Conservation (phyloP, 495 filamentous ascomycete species). For the Letharia columbiana region DNA sequence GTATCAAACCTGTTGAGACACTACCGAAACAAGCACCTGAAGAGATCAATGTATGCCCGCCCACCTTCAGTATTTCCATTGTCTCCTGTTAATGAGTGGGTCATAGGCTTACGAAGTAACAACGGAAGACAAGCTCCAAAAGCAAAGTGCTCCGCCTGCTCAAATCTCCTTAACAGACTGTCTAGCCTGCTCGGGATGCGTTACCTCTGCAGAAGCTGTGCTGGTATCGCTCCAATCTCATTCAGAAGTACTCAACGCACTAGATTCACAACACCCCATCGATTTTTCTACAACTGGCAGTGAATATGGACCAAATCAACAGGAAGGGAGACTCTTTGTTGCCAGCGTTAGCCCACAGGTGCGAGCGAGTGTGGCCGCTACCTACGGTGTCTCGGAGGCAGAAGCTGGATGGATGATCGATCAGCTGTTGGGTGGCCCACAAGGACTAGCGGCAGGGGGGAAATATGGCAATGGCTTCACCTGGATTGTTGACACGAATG, state of each 20-base stretch:
- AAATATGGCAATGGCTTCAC: slow-evolving; percentile 67
- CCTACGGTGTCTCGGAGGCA: slow-evolving; percentile 59
- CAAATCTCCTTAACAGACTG: slow-evolving; percentile 96
- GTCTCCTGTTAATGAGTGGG: slow-evolving; percentile 13
- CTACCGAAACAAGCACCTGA: slow-evolving; percentile 51
- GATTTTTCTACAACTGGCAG: slow-evolving; percentile 24
- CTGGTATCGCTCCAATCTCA: slow-evolving; percentile 89
- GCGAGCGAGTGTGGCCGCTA: slow-evolving; percentile 76
- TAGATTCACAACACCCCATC: slow-evolving; percentile 57
- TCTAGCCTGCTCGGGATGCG: slow-evolving; percentile 93
- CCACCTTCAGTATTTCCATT: background rate
- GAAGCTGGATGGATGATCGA: slow-evolving; percentile 75
- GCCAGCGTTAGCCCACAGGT: slow-evolving; percentile 89
- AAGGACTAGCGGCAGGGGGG: slow-evolving; percentile 60
- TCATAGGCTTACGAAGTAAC: slow-evolving; percentile 78
- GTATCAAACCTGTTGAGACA: slow-evolving; percentile 94
- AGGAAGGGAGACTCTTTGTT: slow-evolving; percentile 64
- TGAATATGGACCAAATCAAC: slow-evolving; percentile 26
- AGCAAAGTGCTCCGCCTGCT: slow-evolving; percentile 52
- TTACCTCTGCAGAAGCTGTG: slow-evolving; percentile 93
- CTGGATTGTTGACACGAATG: slow-evolving; percentile 82
- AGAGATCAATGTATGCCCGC: slow-evolving; percentile 18
- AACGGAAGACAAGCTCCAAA: slow-evolving; percentile 69
- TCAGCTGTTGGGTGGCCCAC: slow-evolving; percentile 62
- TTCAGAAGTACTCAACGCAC: slow-evolving; percentile 72